Evolutionary conservation across 2,329 filamentous ascomycete genomes (phyloP).

Genomic region (Penicillium polonicum): DNA sequence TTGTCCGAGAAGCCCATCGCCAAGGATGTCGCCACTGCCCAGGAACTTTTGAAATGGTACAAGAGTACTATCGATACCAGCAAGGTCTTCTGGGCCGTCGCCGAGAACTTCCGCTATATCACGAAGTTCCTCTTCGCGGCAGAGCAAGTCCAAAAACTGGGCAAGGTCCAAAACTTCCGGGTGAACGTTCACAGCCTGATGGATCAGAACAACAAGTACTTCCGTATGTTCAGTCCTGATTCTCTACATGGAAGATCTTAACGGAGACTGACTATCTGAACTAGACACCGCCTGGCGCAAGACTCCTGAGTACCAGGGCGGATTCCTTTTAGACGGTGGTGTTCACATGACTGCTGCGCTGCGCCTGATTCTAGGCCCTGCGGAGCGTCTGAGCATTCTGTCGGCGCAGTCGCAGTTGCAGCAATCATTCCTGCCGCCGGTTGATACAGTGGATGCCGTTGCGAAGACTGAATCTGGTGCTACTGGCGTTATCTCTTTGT

Average conservation of each 20-base stretch:
- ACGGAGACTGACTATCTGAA: constrained; percentile 3
- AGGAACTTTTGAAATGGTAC: constrained; percentile 54
- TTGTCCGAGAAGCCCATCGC: constrained; percentile 59
- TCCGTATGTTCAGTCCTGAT: constrained; percentile 34
- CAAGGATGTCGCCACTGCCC: constrained; percentile 53
- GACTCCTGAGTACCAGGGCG: constrained; percentile 56
- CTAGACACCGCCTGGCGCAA: constrained; percentile 53
- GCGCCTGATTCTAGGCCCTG: constrained; percentile 48
- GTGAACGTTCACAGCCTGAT: constrained; percentile 48
- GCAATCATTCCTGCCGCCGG: constrained; percentile 53
- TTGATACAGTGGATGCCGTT: constrained; percentile 58
- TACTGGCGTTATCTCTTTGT: constrained; percentile 52
- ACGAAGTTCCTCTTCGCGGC: constrained; percentile 49
- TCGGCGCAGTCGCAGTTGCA: constrained; percentile 53
- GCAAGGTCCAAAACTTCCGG: constrained; percentile 52
- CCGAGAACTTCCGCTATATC: constrained; percentile 59
- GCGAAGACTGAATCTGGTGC: constrained; percentile 49
- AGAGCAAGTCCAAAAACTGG: constrained; percentile 48
- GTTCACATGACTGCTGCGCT: constrained; percentile 57
- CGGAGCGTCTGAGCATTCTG: constrained; percentile 44
- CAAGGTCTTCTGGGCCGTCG: constrained; percentile 49
- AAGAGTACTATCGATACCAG: constrained; percentile 40
- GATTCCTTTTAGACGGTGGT: constrained; percentile 59
- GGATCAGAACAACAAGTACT: constrained; percentile 54
- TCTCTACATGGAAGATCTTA: background rate